These are phyloP conservation scores for Schizosaccharomyces lindneri DNA, from an alignment of 805 yeast genomes.

Conservation along the genomic window DNA sequence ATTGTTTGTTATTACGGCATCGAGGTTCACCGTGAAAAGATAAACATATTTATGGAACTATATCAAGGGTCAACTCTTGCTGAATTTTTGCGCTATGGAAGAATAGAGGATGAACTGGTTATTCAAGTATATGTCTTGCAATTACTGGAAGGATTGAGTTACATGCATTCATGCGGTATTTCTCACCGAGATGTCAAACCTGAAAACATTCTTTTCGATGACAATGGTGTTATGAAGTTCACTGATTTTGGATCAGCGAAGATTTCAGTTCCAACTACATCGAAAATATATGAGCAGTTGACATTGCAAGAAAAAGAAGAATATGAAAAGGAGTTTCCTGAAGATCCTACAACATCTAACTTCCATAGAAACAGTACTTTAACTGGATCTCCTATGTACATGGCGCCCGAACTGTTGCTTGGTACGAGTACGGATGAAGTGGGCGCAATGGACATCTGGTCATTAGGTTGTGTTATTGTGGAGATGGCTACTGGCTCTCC, in stretches of 20 bases:
- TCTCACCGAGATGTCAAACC: conserved; percentile 96
- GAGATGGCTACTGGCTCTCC: conserved; percentile 93
- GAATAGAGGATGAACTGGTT: conserved; percentile 85
- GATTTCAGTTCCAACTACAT: conserved; percentile 23
- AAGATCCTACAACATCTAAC: conserved; percentile 14
- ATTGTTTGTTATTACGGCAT: conserved; percentile 92
- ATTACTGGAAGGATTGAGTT: conserved; percentile 84
- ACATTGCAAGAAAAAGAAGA: conserved; percentile 2
- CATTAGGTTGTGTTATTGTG: conserved; percentile 80
- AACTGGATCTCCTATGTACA: conserved; percentile 96
- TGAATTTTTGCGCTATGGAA: conserved; percentile 61
- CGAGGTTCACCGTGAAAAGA: conserved; percentile 87
- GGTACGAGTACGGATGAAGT: conserved; percentile 37
- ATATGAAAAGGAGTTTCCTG: conserved; percentile 3
- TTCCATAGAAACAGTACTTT: conserved; percentile 14
- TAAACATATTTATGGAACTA: conserved; percentile 88
- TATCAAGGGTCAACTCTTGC: conserved; percentile 92
- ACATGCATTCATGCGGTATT: conserved; percentile 78
- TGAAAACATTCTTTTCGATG: conserved; percentile 65
- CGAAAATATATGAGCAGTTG: conserved; percentile 12
- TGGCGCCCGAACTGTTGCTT: conserved; percentile 91
- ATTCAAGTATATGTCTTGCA: conserved; percentile 76
- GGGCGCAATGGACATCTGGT: conserved; percentile 77
- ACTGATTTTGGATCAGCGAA: conserved; percentile 97
- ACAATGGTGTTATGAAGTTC: conserved; percentile 75